Evolutionary conservation across 1,284 basidiomycete genomes (phyloP).

Genomic region (Trametes polyzona): DNA sequence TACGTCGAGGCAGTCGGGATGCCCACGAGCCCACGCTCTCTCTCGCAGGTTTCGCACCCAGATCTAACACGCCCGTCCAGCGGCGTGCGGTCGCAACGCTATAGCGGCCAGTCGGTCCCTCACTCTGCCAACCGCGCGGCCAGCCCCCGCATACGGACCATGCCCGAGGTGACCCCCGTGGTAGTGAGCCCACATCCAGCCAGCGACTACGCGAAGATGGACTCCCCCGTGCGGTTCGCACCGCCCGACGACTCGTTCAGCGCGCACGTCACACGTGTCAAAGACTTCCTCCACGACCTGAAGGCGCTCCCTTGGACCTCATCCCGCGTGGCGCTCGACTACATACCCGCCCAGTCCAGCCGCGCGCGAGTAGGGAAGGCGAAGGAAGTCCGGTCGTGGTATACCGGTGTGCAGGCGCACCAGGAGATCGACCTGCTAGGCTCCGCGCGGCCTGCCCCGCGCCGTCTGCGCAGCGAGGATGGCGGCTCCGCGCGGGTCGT

Average conservation of each 20-base stretch:
- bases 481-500: constrained; percentile 12
- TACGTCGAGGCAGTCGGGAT: constrained; percentile 29
- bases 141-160: constrained; percentile 18
- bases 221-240: constrained; percentile 22
- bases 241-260: constrained; percentile 33
- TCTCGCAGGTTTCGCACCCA: constrained; percentile 7
- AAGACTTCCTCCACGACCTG: constrained; percentile 36
- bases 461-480: constrained; percentile 15
- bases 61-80: constrained; percentile 1
- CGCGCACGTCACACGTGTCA: constrained; percentile 35
- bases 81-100: constrained; percentile 7
- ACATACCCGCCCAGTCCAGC: constrained; percentile 30
- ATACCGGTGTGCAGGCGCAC: constrained; percentile 29
- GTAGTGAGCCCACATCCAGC: constrained; percentile 30
- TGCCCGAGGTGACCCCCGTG: constrained; percentile 9
- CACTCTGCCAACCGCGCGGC: constrained; percentile 1
- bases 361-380: constrained; percentile 29
- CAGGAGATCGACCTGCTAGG: constrained; percentile 37
- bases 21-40: constrained; percentile 20
- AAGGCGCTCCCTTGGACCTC: constrained; percentile 39
- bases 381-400: constrained; percentile 37
- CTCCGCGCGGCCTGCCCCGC: constrained; percentile 19
- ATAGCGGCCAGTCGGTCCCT: constrained; percentile 2
- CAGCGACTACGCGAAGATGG: constrained; percentile 41
- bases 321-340: constrained; percentile 34